These are phyloP conservation scores for Paracoccidioides brasiliensis DNA, from an alignment of 2,329 filamentous ascomycete species.

Conservation along the genomic window DNA sequence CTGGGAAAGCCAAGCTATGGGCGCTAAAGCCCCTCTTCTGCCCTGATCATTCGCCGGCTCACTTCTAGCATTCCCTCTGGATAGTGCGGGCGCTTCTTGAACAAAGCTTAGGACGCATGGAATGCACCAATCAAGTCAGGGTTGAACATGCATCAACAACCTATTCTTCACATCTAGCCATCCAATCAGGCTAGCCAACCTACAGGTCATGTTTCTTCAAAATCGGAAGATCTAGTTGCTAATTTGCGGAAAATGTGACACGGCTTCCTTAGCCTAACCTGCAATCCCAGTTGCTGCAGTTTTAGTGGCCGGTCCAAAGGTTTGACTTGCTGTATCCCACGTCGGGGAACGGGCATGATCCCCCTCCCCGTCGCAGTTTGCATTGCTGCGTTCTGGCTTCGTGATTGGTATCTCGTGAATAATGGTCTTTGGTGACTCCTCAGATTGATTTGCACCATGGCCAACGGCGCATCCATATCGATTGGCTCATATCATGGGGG, in stretches of 20 bases:
- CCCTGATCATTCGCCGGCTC: not conserved
- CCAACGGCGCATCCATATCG: not conserved
- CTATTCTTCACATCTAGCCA: not conserved
- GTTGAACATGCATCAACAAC: not conserved
- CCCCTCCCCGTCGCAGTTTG: not conserved
- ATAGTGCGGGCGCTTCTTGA: not conserved
- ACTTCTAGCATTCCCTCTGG: not conserved
- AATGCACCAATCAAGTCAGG: not conserved
- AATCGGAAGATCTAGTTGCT: not conserved
- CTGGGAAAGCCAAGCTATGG: slow-evolving; percentile 13
- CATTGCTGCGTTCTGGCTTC: not conserved
- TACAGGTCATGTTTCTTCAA: not conserved
- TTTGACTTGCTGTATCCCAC: not conserved
- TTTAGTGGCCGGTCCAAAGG: not conserved
- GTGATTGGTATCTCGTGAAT: not conserved
- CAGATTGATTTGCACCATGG: not conserved
- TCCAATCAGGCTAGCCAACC: not conserved
- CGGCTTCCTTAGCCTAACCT: not conserved
- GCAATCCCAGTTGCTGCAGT: not conserved
- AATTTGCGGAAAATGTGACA: not conserved
- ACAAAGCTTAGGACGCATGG: not conserved
- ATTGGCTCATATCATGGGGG: not conserved
- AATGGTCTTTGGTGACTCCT: not conserved
- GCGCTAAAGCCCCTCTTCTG: not conserved
- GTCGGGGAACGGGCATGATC: not conserved